Evolutionary conservation across 2,329 filamentous ascomycete genomes (phyloP).

Genomic region (Aspergillus sclerotialis): DNA sequence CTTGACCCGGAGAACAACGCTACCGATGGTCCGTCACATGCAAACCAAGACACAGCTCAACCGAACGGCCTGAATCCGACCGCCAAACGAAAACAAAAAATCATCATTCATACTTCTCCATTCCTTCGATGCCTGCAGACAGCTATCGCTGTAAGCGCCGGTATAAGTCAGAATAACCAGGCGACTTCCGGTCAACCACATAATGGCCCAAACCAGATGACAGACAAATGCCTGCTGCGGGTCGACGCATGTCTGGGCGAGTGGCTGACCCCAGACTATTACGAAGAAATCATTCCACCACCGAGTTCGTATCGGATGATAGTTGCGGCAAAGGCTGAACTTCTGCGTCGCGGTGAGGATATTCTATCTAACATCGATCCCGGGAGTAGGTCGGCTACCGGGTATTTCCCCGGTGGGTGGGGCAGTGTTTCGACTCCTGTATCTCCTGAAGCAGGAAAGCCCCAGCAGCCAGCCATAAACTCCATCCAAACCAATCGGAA

Average conservation of each 20-base stretch:
- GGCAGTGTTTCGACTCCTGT: constrained; percentile 29
- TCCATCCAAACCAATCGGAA: constrained; percentile 29
- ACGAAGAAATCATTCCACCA: constrained; percentile 82
- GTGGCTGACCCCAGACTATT: constrained; percentile 92
- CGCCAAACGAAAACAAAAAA: constrained; percentile 56
- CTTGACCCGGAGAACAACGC: constrained; percentile 27
- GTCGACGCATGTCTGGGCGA: constrained; percentile 91
- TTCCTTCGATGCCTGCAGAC: constrained; percentile 92
- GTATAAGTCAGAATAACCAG: constrained; percentile 52
- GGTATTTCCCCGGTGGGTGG: constrained; percentile 53
- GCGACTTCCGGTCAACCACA: constrained; percentile 10
- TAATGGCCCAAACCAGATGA: no score
- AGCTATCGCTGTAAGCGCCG: constrained; percentile 77
- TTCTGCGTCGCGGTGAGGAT: constrained; percentile 67
- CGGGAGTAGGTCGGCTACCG: constrained; percentile 29
- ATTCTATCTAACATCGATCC: constrained; percentile 39
- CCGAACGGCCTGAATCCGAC: neutral
- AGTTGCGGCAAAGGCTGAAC: constrained; percentile 76
- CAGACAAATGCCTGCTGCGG: constrained; percentile 50
- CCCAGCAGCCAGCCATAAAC: neutral
- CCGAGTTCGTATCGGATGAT: constrained; percentile 83
- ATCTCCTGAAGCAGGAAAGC: constrained; percentile 23
- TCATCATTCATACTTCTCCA: constrained; percentile 88
- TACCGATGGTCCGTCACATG: constrained; percentile 2
- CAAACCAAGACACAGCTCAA: neutral